phyloP scores from a whole-genome alignment of 2,329 filamentous ascomycete species.

The Didymella keratinophila region DNA sequence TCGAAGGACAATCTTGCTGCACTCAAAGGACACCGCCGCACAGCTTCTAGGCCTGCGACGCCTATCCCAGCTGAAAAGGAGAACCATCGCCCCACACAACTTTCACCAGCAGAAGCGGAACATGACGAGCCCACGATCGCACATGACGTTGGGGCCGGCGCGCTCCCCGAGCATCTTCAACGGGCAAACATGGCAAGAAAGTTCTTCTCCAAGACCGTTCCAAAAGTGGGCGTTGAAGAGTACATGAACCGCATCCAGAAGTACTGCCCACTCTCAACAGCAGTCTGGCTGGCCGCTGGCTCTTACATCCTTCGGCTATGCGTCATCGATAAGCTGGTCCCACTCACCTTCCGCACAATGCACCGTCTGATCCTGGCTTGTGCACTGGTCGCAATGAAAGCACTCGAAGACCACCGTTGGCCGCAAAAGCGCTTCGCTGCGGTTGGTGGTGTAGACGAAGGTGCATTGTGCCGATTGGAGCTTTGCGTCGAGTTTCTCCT shows the following conservation, averaged over 20 bases:
- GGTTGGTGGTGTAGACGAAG: constrained; percentile 85
- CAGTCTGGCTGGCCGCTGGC: constrained; percentile 88
- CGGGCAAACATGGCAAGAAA: constrained; percentile 87
- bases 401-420: constrained; percentile 90
- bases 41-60: constrained; percentile 50
- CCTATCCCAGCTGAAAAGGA: constrained; percentile 53
- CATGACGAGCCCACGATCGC: constrained; percentile 57
- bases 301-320: constrained; percentile 86
- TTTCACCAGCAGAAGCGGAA: constrained; percentile 61
- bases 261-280: constrained; percentile 92
- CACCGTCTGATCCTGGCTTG: constrained; percentile 87
- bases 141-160: constrained; percentile 65
- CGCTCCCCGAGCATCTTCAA: constrained; percentile 77
- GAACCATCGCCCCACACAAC: constrained; percentile 49
- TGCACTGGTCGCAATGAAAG: constrained; percentile 89
- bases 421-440: constrained; percentile 82
- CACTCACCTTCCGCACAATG: constrained; percentile 82
- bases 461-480: constrained; percentile 83
- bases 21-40: constrained; percentile 42
- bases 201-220: constrained; percentile 89
- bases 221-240: constrained; percentile 81
- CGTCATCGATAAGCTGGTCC: constrained; percentile 74
- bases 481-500: constrained; percentile 68
- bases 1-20: constrained; percentile 52
- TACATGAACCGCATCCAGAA: constrained; percentile 87